Base-by-base conservation (phyloP, 2,329 filamentous ascomycete genomes). In the Fusarium sp. region DNA sequence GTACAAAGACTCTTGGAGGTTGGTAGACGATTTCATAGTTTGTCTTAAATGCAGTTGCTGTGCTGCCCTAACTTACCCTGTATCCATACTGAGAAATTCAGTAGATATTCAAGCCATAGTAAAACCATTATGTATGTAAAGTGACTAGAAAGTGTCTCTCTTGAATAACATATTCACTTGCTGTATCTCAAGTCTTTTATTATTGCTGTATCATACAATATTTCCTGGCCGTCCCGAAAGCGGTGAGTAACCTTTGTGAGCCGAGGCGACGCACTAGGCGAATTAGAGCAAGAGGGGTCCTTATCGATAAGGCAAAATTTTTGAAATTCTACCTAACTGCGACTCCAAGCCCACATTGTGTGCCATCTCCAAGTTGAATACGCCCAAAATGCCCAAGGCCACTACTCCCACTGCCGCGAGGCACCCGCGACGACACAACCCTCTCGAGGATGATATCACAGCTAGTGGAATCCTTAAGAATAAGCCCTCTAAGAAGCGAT, bases 401-500 rank as follows among this genome's bases (percentile, higher is more conserved):
- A 88, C 85, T 28, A 87, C 87, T 60, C 85, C 88, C 20, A 86
- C 84, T 72, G 85, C 84, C 61, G 82, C 79, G 72, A 88, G 86
- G 78, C 85, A 85, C 72, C 85, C 85, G 65, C 89, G 91, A 76
- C 90, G 93, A 71, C 95, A 98, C 82, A 97, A 97, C 74, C 94
- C 95, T 42, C 91, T 99, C 64, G 92, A 95, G 75, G 92, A 97
- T 77, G 96, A 98, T 76, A 86, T 98, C 77, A 82, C 91, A 73
- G 85, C 93, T 72, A 87, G 90, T 61, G 86, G 90, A 65, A 84
- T 90, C 71, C 79, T 95, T 76, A 89, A 94, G 82, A 89, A 89
- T 78, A 90, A 94, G 85, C 85, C 89, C 30, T 90, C 90, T 72
- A 93, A 93, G 83, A 86, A 86, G 73, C 91, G 90, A 80, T 83